These are phyloP conservation scores for Helotiales sp. DNA, from an alignment of 2,329 filamentous ascomycete species.

Conservation along the genomic window DNA sequence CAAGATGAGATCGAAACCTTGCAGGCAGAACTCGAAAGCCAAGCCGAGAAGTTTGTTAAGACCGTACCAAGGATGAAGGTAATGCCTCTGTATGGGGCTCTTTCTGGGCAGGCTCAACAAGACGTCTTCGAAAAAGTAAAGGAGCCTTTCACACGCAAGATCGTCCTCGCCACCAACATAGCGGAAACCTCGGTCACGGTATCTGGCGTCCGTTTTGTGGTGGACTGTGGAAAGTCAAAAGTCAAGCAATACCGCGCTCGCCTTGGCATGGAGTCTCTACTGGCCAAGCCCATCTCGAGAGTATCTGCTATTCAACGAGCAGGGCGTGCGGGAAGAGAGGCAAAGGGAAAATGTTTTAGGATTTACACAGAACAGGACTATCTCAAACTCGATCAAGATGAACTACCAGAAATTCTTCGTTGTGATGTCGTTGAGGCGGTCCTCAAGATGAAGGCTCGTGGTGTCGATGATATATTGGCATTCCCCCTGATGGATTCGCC, in stretches of 20 bases:
- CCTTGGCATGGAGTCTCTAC: constrained; percentile 84
- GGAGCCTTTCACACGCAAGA: constrained; percentile 74
- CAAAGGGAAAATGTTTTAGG: constrained; percentile 83
- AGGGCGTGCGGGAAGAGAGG: constrained; percentile 91
- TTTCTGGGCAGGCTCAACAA: constrained; percentile 84
- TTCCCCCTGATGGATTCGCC: constrained; percentile 89
- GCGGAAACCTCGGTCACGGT: constrained; percentile 98
- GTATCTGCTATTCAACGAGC: constrained; percentile 90
- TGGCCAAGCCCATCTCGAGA: constrained; percentile 88
- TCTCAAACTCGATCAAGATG: constrained; percentile 66
- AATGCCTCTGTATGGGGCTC: constrained; percentile 84
- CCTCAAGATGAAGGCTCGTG: constrained; percentile 90
- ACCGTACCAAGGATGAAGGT: constrained; percentile 72
- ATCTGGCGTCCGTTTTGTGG: constrained; percentile 84
- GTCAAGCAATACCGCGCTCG: constrained; percentile 85
- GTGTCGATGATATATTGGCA: constrained; percentile 74
- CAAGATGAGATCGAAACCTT: constrained; percentile 89
- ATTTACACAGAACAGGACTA: constrained; percentile 84
- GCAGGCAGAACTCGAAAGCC: constrained; percentile 78
- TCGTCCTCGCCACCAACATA: constrained; percentile 94
- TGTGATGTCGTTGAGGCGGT: constrained; percentile 86
- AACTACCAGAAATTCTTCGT: constrained; percentile 84
- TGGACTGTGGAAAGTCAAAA: constrained; percentile 93
- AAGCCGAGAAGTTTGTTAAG: constrained; percentile 69
- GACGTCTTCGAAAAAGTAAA: constrained; percentile 77